These are phyloP conservation scores for Penicillium ucsense DNA, from an alignment of 495 filamentous ascomycete genomes.

Conservation along the genomic window DNA sequence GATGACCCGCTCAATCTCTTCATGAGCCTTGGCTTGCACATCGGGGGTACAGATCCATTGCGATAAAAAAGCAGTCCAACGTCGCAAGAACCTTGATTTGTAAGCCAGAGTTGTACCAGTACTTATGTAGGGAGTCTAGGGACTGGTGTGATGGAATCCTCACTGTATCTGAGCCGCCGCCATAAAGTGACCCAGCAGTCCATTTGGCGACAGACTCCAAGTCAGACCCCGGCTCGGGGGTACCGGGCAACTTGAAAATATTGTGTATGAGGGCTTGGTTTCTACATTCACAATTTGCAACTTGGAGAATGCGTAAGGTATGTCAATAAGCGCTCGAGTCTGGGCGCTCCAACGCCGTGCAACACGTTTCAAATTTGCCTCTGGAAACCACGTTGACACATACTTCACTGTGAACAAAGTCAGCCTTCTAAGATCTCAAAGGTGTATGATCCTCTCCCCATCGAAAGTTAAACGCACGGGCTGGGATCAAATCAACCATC, in stretches of 20 bases:
- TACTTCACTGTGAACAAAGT: slow-evolving; percentile 20
- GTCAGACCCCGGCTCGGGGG: slow-evolving; percentile 7
- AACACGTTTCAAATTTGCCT: slow-evolving; percentile 35
- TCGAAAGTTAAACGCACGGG: slow-evolving; percentile 1
- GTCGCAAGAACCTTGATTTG: slow-evolving; percentile 8
- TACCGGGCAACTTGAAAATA: slow-evolving; percentile 16
- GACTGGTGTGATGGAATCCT: not conserved
- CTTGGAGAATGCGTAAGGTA: slow-evolving; percentile 35
- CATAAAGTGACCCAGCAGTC: slow-evolving; percentile 40
- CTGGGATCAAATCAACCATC: slow-evolving; percentile 36
- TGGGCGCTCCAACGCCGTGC: slow-evolving; percentile 25
- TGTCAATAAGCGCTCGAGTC: slow-evolving; percentile 17
- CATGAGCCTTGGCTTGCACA: slow-evolving; percentile 39
- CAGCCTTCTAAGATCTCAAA: not conserved
- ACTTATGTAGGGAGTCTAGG: not conserved
- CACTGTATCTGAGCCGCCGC: slow-evolving; percentile 48
- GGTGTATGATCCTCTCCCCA: not conserved
- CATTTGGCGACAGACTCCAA: slow-evolving; percentile 28
- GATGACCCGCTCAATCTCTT: slow-evolving; percentile 41
- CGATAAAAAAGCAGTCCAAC: slow-evolving; percentile 23
- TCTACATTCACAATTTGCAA: slow-evolving; percentile 27
- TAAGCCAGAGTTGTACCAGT: not conserved
- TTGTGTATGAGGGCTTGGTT: slow-evolving; percentile 25
- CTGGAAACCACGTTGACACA: slow-evolving; percentile 41
- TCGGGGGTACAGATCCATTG: slow-evolving; percentile 34